A percentile compares a stretch with the other conserved stretches of the same genome.
phyloP scores from a whole-genome alignment of 73 alveolate species.

The Symbiodinium pilosum region DNA sequence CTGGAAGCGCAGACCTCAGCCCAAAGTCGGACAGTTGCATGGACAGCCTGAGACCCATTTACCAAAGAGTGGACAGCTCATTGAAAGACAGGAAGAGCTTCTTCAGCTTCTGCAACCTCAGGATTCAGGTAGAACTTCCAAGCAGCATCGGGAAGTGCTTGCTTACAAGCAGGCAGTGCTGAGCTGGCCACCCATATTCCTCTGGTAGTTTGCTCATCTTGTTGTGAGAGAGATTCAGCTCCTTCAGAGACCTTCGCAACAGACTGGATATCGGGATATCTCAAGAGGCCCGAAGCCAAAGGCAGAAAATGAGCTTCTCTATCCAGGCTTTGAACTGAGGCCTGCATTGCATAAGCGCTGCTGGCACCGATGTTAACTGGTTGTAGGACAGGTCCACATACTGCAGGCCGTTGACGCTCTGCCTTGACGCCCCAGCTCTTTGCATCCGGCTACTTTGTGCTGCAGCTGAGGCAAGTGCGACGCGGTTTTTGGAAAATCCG shows the following conservation, averaged over 20 bases:
- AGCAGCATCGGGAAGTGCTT: no score
- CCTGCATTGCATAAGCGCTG: slow-evolving; percentile 32
- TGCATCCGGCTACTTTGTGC: neutral
- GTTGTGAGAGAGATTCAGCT: slow-evolving; percentile 71
- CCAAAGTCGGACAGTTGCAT: neutral
- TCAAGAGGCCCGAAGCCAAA: no score
- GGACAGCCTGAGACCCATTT: neutral
- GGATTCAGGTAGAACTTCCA: neutral
- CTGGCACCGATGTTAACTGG: slow-evolving; percentile 55
- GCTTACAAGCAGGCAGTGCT: no score
- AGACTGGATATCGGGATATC: neutral
- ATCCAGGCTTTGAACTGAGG: neutral
- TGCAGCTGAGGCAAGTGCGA: neutral
- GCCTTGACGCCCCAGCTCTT: slow-evolving; percentile 9
- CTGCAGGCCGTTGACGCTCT: slow-evolving; percentile 10
- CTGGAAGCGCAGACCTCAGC: slow-evolving; percentile 57
- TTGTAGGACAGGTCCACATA: slow-evolving; percentile 85
- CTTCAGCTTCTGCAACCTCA: slow-evolving; percentile 50
- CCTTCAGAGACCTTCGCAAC: slow-evolving; percentile 21
- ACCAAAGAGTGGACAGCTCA: slow-evolving; percentile 25
- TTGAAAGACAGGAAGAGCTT: slow-evolving; percentile 82
- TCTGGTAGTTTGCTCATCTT: slow-evolving; percentile 27
- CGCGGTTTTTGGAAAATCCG: slow-evolving; percentile 53
- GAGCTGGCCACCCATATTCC: slow-evolving; percentile 20
- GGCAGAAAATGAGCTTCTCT: no score